Evolutionary conservation across 768 basidiomycete genomes (phyloP), one percentile per base, ranked within the genome.

Genomic region (Naganishia friedmannii): DNA sequence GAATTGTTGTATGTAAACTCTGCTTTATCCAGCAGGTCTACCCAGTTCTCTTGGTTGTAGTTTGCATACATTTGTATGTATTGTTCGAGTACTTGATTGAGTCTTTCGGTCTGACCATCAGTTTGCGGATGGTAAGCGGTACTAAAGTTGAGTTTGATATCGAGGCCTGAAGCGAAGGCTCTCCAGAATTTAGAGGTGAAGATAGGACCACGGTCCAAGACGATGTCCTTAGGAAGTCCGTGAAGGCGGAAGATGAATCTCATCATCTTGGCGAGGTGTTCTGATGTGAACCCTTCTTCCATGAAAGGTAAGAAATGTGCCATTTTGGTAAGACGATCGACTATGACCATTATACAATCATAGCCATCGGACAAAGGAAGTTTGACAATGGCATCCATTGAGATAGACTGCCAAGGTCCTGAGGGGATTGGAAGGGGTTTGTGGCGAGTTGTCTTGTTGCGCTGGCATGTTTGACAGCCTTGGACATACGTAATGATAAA

Each of bases 41-140:
- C 39, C 84, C 84, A 85, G 51, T 83, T 77, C 5, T 77, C 69
- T 46, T 83, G 80, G 2, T 77, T 68, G 57, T 81, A 75, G 56
- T 80, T 78, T 37, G 74, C 58, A 71, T 78, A 84, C 0, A 79
- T 65, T 0, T 82, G 73, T 0, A 85, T 79, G 69, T 82, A 83
- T 15, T 78, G 77, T 69, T 85, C 83, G 0, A 85, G 42, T 8
- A 79, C 74, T 69, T 84, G 83, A 68, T 85, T 84, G 9, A 82
- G 72, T 1, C 78, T 67, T 65, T 86, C 83, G 0, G 83, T 83
- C 34, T 37, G 34, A 12, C 34, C 34, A 37, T 37, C 34, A 4
- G 34, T 37, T 37, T 37, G 34, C 34, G 84, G 85, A 67, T 85
- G 84, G 54, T 82, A 85, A 0, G 84, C 84, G 0, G 84, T 85